Evolutionary conservation across 148 eudicot species (phyloP).

Genomic region (Euryodendron excelsum): DNA sequence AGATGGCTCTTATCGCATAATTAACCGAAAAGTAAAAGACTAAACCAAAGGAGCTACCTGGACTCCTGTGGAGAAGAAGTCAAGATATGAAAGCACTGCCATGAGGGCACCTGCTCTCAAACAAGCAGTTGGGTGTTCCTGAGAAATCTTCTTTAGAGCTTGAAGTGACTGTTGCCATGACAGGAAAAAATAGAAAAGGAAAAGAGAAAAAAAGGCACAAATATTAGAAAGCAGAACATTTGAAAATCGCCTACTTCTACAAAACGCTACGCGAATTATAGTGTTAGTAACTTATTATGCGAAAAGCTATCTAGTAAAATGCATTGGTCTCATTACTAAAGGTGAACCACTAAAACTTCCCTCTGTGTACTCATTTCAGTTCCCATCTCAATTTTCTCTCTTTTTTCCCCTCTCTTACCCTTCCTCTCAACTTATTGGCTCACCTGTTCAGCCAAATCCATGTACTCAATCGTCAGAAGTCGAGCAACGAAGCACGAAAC

Average conservation of each 20-base stretch:
- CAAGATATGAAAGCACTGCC: slow-evolving; percentile 98
- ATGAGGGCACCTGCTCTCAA: slow-evolving; percentile 94
- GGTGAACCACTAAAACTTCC: background rate
- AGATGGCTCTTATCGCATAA: background rate
- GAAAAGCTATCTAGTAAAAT: background rate
- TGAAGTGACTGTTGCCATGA: slow-evolving; percentile 71
- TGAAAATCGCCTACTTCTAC: no score
- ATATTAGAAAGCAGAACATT: background rate
- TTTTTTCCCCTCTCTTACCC: background rate
- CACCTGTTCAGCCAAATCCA: slow-evolving; percentile 99
- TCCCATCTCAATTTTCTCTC: background rate
- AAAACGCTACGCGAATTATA: background rate
- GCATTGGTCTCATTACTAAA: background rate
- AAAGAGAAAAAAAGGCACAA: background rate
- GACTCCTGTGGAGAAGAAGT: slow-evolving; percentile 97
- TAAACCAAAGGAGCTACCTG: slow-evolving; percentile 51
- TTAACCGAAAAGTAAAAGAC: background rate
- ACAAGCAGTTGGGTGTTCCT: slow-evolving; percentile 97
- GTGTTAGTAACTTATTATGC: background rate
- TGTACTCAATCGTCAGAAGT: slow-evolving; percentile 86
- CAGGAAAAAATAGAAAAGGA: background rate
- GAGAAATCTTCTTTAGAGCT: slow-evolving; percentile 97
- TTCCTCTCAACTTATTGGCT: background rate
- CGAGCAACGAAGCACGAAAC: slow-evolving; percentile 85
- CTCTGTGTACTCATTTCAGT: background rate